Evolutionary conservation across 352 stramenopile genomes (phyloP).

Genomic region (Phytopythium helicoides): DNA sequence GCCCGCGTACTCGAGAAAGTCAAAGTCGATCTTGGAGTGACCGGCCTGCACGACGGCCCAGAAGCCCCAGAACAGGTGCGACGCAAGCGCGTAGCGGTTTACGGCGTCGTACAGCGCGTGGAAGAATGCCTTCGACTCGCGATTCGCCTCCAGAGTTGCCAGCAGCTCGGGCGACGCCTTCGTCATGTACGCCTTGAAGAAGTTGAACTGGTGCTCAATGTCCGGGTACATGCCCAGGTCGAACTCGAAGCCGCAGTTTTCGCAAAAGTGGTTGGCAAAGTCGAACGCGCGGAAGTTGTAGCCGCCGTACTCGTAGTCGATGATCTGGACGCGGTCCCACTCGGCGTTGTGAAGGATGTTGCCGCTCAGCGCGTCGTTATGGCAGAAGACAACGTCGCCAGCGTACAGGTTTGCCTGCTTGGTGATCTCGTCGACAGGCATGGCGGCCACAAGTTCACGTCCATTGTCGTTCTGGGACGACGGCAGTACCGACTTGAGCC

Average conservation of each 20-base stretch:
- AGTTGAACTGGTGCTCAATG: constrained; percentile 77
- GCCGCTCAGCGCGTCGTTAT: constrained; percentile 92
- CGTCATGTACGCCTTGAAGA: constrained; percentile 86
- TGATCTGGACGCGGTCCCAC: constrained; percentile 89
- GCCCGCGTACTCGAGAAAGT: constrained; percentile 84
- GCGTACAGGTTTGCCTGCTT: constrained; percentile 76
- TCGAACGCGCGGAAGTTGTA: constrained; percentile 94
- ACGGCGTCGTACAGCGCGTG: constrained; percentile 78
- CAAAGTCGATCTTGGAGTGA: constrained; percentile 90
- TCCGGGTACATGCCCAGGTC: constrained; percentile 85
- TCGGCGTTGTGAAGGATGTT: constrained; percentile 79
- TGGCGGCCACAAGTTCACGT: constrained; percentile 41
- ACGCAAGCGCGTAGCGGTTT: constrained; percentile 87
- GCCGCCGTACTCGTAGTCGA: constrained; percentile 95
- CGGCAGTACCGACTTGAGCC: constrained; percentile 83
- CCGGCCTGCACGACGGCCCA: constrained; percentile 92
- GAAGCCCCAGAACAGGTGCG: constrained; percentile 93
- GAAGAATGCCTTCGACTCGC: constrained; percentile 81
- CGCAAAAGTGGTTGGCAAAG: constrained; percentile 95
- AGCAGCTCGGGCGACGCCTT: constrained; percentile 62
- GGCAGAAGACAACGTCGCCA: constrained; percentile 87
- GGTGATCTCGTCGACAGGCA: constrained; percentile 66
- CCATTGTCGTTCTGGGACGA: constrained; percentile 71
- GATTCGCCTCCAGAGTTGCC: constrained; percentile 58
- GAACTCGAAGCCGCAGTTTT: constrained; percentile 93